Conservation (phyloP, 2,329 filamentous ascomycete genomes). For the Colletotrichum karsti region DNA sequence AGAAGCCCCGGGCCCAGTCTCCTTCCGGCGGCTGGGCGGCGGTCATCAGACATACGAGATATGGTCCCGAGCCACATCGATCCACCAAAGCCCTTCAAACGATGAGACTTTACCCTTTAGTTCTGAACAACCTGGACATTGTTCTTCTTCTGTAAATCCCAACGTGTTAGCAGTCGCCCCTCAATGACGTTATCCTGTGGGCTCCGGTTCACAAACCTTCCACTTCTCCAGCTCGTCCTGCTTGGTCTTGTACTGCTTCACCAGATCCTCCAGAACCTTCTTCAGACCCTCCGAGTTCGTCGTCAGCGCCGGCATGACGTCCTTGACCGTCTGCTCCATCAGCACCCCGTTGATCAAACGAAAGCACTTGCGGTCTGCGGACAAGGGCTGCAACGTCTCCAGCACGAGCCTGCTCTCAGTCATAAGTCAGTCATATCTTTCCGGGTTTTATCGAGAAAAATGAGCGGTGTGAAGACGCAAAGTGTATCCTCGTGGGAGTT, state of each 20-base stretch:
- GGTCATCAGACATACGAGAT: background rate
- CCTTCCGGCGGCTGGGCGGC: background rate
- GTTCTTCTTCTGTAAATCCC: conserved; percentile 79
- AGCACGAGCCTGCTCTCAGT: conserved; percentile 78
- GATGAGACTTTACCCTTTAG: conserved; percentile 45
- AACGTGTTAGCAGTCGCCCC: background rate
- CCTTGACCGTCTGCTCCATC: conserved; percentile 91
- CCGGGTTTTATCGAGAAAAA: background rate
- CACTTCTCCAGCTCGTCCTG: conserved; percentile 96
- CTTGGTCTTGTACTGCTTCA: conserved; percentile 96
- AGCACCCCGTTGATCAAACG: conserved; percentile 98
- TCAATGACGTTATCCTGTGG: background rate
- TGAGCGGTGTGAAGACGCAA: conserved; percentile 12
- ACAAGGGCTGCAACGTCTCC: conserved; percentile 86
- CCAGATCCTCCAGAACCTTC: conserved; percentile 91
- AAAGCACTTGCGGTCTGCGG: conserved; percentile 92
- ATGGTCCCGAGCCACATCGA: background rate
- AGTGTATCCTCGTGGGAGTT: background rate
- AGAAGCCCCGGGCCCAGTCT: background rate
- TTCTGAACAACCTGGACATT: conserved; percentile 88
- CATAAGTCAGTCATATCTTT: background rate
- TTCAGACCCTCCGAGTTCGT: conserved; percentile 94
- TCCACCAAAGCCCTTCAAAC: background rate
- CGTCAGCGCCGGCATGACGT: conserved; percentile 88
- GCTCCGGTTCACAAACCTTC: conserved; percentile 74